A percentile compares a stretch with the other conserved stretches of the same genome.
These are phyloP conservation scores for Lathyrus aphaca DNA, from an alignment of 306 rosid species.

Conservation along the genomic window DNA sequence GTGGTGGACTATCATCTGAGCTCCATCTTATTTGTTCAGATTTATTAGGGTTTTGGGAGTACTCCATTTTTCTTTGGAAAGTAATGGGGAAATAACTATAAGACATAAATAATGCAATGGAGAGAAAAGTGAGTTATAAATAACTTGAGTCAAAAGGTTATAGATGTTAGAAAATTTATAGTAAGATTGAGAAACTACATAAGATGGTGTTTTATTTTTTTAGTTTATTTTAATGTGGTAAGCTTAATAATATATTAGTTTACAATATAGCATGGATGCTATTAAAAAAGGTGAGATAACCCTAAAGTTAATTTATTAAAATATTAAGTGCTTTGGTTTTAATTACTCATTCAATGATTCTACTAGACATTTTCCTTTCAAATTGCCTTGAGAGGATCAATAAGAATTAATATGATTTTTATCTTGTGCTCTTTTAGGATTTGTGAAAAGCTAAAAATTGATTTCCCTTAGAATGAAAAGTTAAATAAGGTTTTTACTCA, in stretches of 20 bases:
- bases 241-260: slow-evolving; percentile 24
- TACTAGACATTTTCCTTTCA: slow-evolving; percentile 50
- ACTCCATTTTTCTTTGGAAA: slow-evolving; percentile 42
- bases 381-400: slow-evolving; percentile 42
- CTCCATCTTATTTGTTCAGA: slow-evolving; percentile 47
- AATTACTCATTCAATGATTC: slow-evolving; percentile 46
- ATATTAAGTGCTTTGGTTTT: slow-evolving; percentile 14
- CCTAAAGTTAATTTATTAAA: slow-evolving; percentile 38
- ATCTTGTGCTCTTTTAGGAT: slow-evolving; percentile 38
- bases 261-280: slow-evolving; percentile 19
- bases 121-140: neutral
- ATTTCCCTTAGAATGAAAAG: slow-evolving; percentile 42
- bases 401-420: slow-evolving; percentile 34
- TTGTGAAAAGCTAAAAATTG: slow-evolving; percentile 42
- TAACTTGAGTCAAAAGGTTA: slow-evolving; percentile 38
- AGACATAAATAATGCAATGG: slow-evolving; percentile 4
- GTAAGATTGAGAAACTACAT: slow-evolving; percentile 30
- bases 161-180: slow-evolving; percentile 34
- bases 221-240: slow-evolving; percentile 31
- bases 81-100: slow-evolving; percentile 27
- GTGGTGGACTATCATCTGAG: slow-evolving; percentile 45
- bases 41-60: slow-evolving; percentile 40
- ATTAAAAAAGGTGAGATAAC: slow-evolving; percentile 23
- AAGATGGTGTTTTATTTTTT: neutral
- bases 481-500: slow-evolving; percentile 38